These are phyloP conservation scores for Magnusiomyces starmeri DNA, from an alignment of 1,139 yeast genomes.

Conservation along the genomic window DNA sequence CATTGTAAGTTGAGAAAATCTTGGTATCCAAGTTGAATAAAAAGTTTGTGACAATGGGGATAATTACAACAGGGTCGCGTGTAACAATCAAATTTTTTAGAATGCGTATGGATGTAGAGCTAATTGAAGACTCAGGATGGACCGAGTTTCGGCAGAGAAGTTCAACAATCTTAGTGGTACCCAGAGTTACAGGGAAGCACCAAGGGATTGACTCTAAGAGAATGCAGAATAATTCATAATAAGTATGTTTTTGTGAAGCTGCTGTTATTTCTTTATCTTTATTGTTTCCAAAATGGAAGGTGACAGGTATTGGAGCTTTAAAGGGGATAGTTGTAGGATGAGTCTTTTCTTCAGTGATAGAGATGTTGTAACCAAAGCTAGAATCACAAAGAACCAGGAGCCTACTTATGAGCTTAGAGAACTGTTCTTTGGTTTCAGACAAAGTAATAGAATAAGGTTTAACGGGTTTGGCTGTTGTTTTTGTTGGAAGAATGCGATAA, in stretches of 20 bases:
- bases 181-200: conserved; percentile 48
- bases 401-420: conserved; percentile 54
- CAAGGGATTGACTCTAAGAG: conserved; percentile 65
- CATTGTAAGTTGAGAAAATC: conserved; percentile 33
- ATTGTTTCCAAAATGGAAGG: conserved; percentile 46
- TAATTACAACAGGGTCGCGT: conserved; percentile 62
- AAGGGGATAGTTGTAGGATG: conserved; percentile 6
- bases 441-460: conserved; percentile 11
- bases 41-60: conserved; percentile 68
- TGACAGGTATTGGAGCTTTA: conserved; percentile 34
- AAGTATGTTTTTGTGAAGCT: conserved; percentile 30
- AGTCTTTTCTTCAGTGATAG: conserved; percentile 21
- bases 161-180: conserved; percentile 60
- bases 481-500: conserved; percentile 9
- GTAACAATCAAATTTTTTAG: conserved; percentile 59
- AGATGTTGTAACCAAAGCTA: conserved; percentile 27
- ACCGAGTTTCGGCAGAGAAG: conserved; percentile 68
- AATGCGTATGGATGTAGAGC: conserved; percentile 56
- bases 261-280: conserved; percentile 15
- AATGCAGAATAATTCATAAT: conserved; percentile 60
- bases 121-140: conserved; percentile 54
- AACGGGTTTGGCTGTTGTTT: conserved; percentile 3
- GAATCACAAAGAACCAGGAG: conserved; percentile 55
- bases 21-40: conserved; percentile 72
- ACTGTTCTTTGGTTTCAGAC: conserved; percentile 23